phyloP scores from a whole-genome alignment of 768 basidiomycete species.

The Leccinum variicolor region DNA sequence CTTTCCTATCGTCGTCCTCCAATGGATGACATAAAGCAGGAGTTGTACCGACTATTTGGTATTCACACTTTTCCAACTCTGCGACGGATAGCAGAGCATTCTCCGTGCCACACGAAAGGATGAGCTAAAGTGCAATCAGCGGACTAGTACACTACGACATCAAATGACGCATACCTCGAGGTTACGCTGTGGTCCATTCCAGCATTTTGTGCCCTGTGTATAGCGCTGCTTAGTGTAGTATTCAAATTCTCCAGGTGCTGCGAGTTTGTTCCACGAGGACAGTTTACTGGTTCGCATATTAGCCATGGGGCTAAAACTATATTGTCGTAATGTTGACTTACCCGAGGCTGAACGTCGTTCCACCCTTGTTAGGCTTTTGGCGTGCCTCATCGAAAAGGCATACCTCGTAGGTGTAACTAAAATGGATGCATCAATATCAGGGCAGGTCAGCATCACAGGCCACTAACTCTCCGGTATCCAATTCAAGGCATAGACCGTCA shows the following conservation, averaged over 20 bases:
- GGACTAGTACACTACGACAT: not conserved
- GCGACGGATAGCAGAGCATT: constrained; percentile 74
- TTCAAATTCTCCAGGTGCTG: constrained; percentile 56
- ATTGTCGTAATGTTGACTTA: constrained; percentile 36
- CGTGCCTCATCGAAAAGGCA: constrained; percentile 87
- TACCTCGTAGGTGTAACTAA: constrained; percentile 89
- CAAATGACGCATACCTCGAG: constrained; percentile 53
- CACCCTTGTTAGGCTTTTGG: constrained; percentile 85
- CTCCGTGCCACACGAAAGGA: constrained; percentile 81
- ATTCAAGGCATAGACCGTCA: constrained; percentile 73
- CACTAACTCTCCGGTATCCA: constrained; percentile 87
- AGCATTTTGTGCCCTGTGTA: constrained; percentile 82
- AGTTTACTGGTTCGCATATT: constrained; percentile 52
- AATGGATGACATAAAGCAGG: constrained; percentile 72
- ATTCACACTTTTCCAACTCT: constrained; percentile 97
- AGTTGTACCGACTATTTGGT: constrained; percentile 78
- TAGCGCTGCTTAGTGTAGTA: constrained; percentile 86
- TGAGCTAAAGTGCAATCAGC: constrained; percentile 46
- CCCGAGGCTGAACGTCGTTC: constrained; percentile 78
- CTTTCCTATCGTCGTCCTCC: constrained; percentile 31
- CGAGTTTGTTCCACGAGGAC: constrained; percentile 69
- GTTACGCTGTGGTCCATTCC: constrained; percentile 93
- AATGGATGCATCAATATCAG: constrained; percentile 6
- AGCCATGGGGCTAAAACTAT: not conserved
- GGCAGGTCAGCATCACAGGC: not conserved